Base-by-base conservation (phyloP, 805 yeast species). In the Osmozyma mogii region DNA sequence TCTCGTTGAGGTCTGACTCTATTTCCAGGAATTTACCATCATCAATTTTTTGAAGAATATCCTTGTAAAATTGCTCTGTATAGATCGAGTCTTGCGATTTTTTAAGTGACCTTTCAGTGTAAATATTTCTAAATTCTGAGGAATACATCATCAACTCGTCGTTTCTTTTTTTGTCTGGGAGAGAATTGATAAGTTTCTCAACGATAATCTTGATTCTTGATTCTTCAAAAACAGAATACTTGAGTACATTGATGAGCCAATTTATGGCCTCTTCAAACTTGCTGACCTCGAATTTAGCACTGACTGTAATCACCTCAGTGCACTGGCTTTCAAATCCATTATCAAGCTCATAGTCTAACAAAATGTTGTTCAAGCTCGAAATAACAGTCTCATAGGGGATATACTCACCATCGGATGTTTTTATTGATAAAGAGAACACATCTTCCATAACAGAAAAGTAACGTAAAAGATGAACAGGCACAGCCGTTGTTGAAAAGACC, bases 381-480 rank as follows among this genome's bases (percentile, higher is more conserved):
- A 85, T 78, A n/a, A 87, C 95, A 25, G 77, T 70, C 32, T 87
- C 94, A 47, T 69, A 83, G 1, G 83, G 71, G 13, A 78, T 58
- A 10, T 64, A 50, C 3, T 65, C 48, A 2, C 87, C 89, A 44
- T 74, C 70, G 2, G 73, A 79, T 8, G 70, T 58, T 26, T 61
- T 59, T 56, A 89, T 64, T 2, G 96, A 92, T 49, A 84, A 60
- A 0, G 84, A 61, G 45, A 84, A 82, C 6, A 88, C 52, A 27
- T 78, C 83, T 32, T 72, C 73, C 7, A 88, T 49, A 7, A 71
- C 51, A 13, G 77, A 75, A 38, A 84, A 62, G 35, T 80, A 78
- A 2, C 83, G 80, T 30, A 87, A 58, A 10, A 78, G 57, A 2
- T 57, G 47, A 15, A 67, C 58, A 29, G 70, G 78, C 14, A 75